phyloP scores from a whole-genome alignment of 2,329 filamentous ascomycete genomes.

The Helotiales sp. region DNA sequence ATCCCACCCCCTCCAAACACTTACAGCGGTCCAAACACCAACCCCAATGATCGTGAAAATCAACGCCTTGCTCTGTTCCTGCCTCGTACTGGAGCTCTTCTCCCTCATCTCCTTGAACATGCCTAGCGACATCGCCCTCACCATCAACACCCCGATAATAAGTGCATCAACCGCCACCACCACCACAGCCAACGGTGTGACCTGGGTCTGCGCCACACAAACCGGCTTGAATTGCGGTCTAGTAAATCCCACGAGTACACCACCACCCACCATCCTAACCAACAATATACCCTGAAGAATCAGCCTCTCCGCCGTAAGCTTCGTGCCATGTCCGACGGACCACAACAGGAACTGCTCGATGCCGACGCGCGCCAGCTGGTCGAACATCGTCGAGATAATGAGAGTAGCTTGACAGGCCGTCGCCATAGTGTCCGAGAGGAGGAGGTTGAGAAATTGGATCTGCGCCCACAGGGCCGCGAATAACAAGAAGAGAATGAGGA shows the following conservation, averaged over 20 bases:
- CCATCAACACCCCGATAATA: conserved; percentile 38
- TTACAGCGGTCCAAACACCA: conserved; percentile 41
- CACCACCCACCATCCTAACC: conserved; percentile 39
- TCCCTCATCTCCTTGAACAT: conserved; percentile 32
- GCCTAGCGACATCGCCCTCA: conserved; percentile 35
- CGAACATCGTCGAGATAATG: conserved; percentile 40
- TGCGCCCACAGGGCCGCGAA: conserved; percentile 43
- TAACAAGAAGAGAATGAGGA: conserved; percentile 44
- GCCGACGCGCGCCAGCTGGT: conserved; percentile 42
- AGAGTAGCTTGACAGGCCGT: conserved; percentile 39
- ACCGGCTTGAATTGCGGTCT: conserved; percentile 41
- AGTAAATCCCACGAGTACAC: conserved; percentile 41
- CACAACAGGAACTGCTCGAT: conserved; percentile 44
- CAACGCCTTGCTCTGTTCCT: conserved; percentile 38
- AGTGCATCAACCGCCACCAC: conserved; percentile 41
- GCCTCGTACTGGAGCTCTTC: conserved; percentile 20
- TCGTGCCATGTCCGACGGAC: conserved; percentile 39
- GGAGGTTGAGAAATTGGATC: conserved; percentile 41
- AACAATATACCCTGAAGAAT: conserved; percentile 40
- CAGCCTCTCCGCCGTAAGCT: conserved; percentile 35
- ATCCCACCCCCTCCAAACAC: conserved; percentile 5
- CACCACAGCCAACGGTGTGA: conserved; percentile 40
- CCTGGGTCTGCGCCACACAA: conserved; percentile 40
- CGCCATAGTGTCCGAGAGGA: conserved; percentile 32
- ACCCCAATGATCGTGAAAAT: conserved; percentile 38